phyloP scores from a whole-genome alignment of 1,284 basidiomycete species.

The Trichosporon coremiiforme region DNA sequence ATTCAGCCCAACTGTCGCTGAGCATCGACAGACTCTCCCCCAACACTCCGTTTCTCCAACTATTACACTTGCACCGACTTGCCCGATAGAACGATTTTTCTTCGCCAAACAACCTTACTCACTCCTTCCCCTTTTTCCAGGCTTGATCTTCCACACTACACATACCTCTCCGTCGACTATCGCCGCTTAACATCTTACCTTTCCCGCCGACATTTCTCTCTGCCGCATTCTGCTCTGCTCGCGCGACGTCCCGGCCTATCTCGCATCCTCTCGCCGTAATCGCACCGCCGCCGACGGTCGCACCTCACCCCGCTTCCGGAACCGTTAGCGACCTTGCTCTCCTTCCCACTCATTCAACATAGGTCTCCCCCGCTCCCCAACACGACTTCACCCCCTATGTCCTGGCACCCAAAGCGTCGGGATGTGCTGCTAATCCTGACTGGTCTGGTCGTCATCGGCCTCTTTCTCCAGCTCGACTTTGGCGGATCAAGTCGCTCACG shows the following conservation, averaged over 20 bases:
- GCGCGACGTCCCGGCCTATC: background rate
- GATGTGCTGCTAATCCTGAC: slow-evolving; percentile 51
- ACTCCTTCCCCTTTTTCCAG: background rate
- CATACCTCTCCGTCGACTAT: background rate
- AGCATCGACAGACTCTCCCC: background rate
- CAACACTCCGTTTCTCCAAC: background rate
- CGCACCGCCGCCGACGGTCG: background rate
- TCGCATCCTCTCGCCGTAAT: background rate
- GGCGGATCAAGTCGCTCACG: background rate
- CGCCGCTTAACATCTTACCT: background rate
- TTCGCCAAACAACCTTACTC: slow-evolving; percentile 4
- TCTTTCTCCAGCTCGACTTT: slow-evolving; percentile 53
- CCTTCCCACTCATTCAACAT: background rate
- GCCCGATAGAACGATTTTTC: background rate
- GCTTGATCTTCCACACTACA: background rate
- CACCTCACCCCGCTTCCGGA: background rate
- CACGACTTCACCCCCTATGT: slow-evolving; percentile 21
- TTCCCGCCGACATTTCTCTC: background rate
- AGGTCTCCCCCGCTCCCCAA: background rate
- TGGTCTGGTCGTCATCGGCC: slow-evolving; percentile 45
- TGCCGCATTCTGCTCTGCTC: background rate
- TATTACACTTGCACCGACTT: background rate
- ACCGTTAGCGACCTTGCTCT: background rate
- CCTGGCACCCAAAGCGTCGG: slow-evolving; percentile 49
- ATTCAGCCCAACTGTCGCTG: background rate